Percentiles rank a stretch among this genome's conserved stretches.
Evolutionary conservation across 192 early-diverging fungal species (phyloP).

Genomic region (Coemansia sp.): DNA sequence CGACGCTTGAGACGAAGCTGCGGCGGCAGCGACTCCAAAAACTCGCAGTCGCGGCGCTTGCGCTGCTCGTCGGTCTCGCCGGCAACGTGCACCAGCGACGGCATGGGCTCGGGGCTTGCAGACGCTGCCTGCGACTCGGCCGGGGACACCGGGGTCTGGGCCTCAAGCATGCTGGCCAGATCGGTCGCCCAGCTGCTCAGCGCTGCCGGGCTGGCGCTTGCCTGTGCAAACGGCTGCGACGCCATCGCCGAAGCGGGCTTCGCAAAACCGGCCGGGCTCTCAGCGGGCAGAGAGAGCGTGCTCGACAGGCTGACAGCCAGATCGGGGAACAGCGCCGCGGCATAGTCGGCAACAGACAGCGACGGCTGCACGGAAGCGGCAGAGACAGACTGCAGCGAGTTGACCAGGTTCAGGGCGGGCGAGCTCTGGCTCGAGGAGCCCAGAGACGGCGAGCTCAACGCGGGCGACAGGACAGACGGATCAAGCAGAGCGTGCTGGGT

Average conservation of each 20-base stretch:
- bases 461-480: constrained; percentile 20
- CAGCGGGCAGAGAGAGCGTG: constrained; percentile 15
- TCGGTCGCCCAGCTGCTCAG: constrained; percentile 3
- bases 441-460: constrained; percentile 27
- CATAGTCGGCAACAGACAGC: constrained; percentile 41
- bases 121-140: neutral
- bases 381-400: constrained; percentile 20
- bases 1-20: constrained; percentile 56
- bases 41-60: constrained; percentile 54
- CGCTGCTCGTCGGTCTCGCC: constrained; percentile 38
- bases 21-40: constrained; percentile 51
- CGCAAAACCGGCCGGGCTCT: neutral
- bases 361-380: constrained; percentile 7
- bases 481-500: constrained; percentile 19
- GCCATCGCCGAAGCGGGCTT: neutral
- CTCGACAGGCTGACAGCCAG: constrained; percentile 23
- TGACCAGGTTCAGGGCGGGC: constrained; percentile 42
- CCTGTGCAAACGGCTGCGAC: neutral
- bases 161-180: constrained; percentile 10
- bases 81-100: neutral
- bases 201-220: neutral
- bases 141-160: neutral
- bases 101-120: constrained; percentile 1
- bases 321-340: constrained; percentile 45
- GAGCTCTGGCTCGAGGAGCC: constrained; percentile 32